Conservation (phyloP, 2,329 filamentous ascomycete species). For the Alternaria ventricosa region DNA sequence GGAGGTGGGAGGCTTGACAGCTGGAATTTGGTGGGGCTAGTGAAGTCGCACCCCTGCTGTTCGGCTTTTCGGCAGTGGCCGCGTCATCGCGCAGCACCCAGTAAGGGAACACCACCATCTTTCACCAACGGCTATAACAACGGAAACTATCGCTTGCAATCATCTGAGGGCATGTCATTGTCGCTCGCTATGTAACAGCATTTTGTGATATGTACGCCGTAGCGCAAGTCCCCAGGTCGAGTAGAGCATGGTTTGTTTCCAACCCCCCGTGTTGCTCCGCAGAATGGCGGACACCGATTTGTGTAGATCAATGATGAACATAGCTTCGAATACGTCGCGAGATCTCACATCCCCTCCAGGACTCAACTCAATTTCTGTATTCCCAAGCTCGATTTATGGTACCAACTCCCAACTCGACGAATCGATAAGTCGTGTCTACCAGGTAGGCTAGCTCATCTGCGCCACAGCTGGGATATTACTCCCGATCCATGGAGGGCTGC, state of each 20-base stretch:
- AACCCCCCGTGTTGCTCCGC: background rate
- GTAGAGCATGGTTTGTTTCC: background rate
- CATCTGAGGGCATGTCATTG: background rate
- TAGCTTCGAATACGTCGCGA: background rate
- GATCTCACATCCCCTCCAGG: background rate
- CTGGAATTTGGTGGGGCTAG: conserved; percentile 13
- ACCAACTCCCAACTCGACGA: background rate
- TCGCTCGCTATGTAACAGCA: background rate
- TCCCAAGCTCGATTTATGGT: background rate
- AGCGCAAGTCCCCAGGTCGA: background rate
- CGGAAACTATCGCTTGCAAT: background rate
- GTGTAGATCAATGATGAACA: background rate
- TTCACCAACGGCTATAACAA: background rate
- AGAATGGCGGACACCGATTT: background rate
- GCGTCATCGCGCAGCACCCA: background rate
- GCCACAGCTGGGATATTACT: background rate
- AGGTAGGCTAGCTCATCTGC: background rate
- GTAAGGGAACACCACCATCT: background rate
- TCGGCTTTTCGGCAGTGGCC: conserved; percentile 2
- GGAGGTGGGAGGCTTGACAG: conserved; percentile 13
- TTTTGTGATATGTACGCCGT: too few species aligned
- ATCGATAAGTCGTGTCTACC: background rate
- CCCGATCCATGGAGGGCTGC: background rate
- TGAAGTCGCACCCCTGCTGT: background rate
- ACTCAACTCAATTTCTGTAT: background rate